Conservation (phyloP, 768 basidiomycete genomes). For the Lanmaoa rubissima region DNA sequence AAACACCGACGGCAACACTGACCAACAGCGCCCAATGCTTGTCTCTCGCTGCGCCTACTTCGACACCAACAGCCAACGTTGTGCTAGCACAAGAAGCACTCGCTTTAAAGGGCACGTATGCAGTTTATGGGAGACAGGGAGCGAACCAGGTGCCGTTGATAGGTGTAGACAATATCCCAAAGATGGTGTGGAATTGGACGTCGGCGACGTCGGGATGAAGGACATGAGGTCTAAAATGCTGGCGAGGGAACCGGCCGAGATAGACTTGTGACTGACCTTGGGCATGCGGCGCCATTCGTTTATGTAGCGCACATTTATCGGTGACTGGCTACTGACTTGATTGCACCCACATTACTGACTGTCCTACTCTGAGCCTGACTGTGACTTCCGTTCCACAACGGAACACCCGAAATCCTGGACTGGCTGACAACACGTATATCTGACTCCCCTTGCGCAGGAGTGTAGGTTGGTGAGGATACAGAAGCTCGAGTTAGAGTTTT, state of each 20-base stretch:
- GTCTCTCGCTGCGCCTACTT: conserved; percentile 25
- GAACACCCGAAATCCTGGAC: too few relatives aligned
- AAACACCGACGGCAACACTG: conserved; percentile 28
- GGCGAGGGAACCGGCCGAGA: too few relatives aligned
- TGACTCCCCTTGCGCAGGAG: too few relatives aligned
- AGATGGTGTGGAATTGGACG: conserved; percentile 23
- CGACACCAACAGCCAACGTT: conserved; percentile 24
- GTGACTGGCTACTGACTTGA: not conserved
- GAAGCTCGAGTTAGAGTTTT: too few relatives aligned
- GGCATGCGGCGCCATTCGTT: not conserved
- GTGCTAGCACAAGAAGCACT: conserved; percentile 13
- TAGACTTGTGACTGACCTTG: not conserved
- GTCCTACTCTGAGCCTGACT: not conserved
- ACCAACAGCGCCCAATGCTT: conserved; percentile 27
- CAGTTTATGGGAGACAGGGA: conserved; percentile 13
- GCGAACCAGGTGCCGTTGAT: conserved; percentile 4
- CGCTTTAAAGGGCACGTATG: conserved; percentile 3
- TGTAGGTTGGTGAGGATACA: too few relatives aligned
- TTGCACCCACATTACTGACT: too few relatives aligned
- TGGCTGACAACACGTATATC: too few relatives aligned
- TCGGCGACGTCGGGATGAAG: conserved; percentile 1
- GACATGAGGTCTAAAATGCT: not conserved
- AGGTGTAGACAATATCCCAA: conserved; percentile 17
- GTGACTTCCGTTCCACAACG: not conserved
- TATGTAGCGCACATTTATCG: not conserved